Percentiles rank a stretch among this genome's conserved stretches.
Evolutionary conservation across 2,329 filamentous ascomycete genomes (phyloP).

Genomic region (Xylariaceae sp.): DNA sequence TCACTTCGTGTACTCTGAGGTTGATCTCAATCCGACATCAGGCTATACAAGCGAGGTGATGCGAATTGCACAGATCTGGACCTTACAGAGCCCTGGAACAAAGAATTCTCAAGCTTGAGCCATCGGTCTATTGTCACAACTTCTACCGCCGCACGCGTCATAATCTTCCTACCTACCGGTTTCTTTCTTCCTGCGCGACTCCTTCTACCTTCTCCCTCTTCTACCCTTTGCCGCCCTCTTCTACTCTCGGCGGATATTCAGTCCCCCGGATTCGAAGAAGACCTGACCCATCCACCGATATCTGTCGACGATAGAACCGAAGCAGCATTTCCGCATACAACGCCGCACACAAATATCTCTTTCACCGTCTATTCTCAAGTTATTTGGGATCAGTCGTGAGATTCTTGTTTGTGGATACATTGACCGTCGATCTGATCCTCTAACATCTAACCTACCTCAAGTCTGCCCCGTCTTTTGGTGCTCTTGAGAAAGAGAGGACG

Average conservation of each 20-base stretch:
- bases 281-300: neutral
- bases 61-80: neutral
- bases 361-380: neutral
- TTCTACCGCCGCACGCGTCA: conserved; percentile 4
- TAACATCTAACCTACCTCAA: neutral
- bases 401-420: neutral
- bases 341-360: neutral
- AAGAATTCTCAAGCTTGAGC: conserved; percentile 4
- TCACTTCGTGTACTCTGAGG: neutral
- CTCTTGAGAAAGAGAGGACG: neutral
- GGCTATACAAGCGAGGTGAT: neutral
- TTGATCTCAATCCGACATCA: neutral
- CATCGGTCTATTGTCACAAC: conserved; percentile 3
- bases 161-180: neutral
- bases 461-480: neutral
- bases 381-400: neutral
- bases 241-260: no score
- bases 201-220: neutral
- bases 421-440: neutral
- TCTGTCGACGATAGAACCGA: neutral
- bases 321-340: neutral
- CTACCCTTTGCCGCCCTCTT: neutral
- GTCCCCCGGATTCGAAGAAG: neutral
- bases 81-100: conserved; percentile 6
- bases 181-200: neutral